Evolutionary conservation across 371 early-diverging fungal genomes (phyloP), one percentile per base, ranked within the genome.

Genomic region (Rhizopus sp.): DNA sequence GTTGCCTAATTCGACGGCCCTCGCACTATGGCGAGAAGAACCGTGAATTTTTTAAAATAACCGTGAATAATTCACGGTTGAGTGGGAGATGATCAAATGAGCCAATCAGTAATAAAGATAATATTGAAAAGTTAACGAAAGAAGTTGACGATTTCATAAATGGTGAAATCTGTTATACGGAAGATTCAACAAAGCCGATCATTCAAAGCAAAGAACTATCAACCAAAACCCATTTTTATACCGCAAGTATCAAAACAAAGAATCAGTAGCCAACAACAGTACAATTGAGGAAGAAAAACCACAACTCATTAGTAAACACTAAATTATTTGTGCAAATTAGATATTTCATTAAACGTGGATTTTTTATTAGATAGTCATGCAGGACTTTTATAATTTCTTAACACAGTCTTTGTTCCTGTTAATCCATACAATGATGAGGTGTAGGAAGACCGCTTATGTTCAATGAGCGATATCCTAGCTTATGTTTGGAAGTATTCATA

Each of bases 121-220:
- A 53, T 54, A 54, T 53, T 50, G 38, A 48, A 46, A 59, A 60
- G 33, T 38, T 53, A 15, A 48, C 60, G 40, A 60, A 60, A 40
- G 49, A 52, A 50, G 46, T 60, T 53, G 60, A 50, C 41, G 47
- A 46, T 53, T 53, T 59, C 38, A 33, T 15, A 3, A 53, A 59
- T 52, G 48, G 42, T 53, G 60, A 60, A 41, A 60, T 60, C 55
- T 60, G 55, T 50, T 60, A 48, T 54, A 48, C 16, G 42, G 53
- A 54, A 44, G 60, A 60, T 54, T 47, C 49, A 49, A 42, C 60
- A 57, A 51, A 52, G 4, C 52, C 59, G 13, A 45, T 52, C n/a
- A 50, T 59, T 16, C 30, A 23, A 46, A 46, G 34, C 6, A 44
- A 50, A 50, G 41, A 51, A 42, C 44, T 8, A 58, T 58, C 45